Evolutionary conservation across 192 early-diverging fungal species (phyloP).

Genomic region (Jimgerdemannia lactiflua): DNA sequence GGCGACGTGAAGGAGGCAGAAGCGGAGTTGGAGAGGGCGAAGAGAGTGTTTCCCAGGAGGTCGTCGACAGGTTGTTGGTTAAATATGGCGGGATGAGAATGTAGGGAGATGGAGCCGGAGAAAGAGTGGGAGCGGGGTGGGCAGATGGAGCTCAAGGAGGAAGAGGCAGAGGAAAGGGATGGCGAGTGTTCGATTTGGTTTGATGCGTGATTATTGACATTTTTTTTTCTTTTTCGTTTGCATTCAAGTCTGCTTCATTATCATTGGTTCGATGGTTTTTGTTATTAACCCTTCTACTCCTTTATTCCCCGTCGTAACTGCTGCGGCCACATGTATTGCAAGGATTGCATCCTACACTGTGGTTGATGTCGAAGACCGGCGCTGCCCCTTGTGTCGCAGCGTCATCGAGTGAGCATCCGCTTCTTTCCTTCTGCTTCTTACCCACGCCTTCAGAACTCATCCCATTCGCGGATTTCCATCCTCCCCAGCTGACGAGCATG

Average conservation of each 20-base stretch:
- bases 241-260: not conserved
- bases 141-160: not conserved
- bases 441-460: not conserved
- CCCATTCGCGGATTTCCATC: not conserved
- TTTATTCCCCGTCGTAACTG: conserved; percentile 16
- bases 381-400: not conserved
- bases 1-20: conserved; percentile 4
- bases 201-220: conserved; percentile 10
- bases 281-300: not conserved
- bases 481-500: not conserved
- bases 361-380: not conserved
- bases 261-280: not conserved
- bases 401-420: not conserved
- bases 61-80: not conserved
- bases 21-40: conserved; percentile 3
- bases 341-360: conserved; percentile 26
- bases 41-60: not conserved
- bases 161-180: not conserved
- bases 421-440: not conserved
- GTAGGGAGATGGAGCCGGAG: not conserved
- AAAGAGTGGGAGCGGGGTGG: not conserved
- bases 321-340: conserved; percentile 43
- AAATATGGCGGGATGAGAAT: not conserved
- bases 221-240: no score
- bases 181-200: conserved; percentile 35